A percentile compares a stretch with the other conserved stretches of the same genome.
Conservation (phyloP, 2,329 filamentous ascomycete genomes). For the Sphaerulina vaccinii region DNA sequence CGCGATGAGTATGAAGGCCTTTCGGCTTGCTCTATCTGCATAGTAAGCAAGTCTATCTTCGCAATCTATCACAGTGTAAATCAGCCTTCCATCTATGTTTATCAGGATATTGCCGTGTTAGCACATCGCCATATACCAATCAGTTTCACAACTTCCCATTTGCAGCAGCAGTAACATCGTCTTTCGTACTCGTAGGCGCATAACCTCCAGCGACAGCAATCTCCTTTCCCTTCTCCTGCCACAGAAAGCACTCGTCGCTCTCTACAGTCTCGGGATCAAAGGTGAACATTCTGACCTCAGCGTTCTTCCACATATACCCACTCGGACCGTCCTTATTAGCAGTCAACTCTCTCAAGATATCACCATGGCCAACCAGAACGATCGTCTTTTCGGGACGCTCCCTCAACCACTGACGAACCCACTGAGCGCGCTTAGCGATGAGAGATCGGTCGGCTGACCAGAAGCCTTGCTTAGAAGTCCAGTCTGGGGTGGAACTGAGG, state of each 20-base stretch:
- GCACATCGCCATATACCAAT: not conserved
- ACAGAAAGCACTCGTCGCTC: slow-evolving; percentile 32
- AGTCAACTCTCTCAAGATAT: slow-evolving; percentile 35
- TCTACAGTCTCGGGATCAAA: slow-evolving; percentile 31
- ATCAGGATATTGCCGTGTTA: not conserved
- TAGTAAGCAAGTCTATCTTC: too few relatives aligned
- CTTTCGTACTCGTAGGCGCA: slow-evolving; percentile 32
- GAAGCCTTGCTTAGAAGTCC: slow-evolving; percentile 36
- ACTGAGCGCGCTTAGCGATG: slow-evolving; percentile 30
- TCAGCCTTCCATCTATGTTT: not conserved
- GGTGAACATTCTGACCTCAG: slow-evolving; percentile 31
- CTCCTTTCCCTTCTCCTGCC: slow-evolving; percentile 25
- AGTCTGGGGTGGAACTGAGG: slow-evolving; percentile 33
- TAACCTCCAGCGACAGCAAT: slow-evolving; percentile 37
- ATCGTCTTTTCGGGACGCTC: slow-evolving; percentile 35
- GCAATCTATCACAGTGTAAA: not conserved
- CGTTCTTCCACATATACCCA: slow-evolving; percentile 35
- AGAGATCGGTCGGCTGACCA: slow-evolving; percentile 26
- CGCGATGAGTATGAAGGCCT: too few relatives aligned
- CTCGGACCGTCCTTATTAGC: slow-evolving; percentile 26
- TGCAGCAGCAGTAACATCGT: slow-evolving; percentile 24
- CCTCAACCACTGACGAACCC: slow-evolving; percentile 34
- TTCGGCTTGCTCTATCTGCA: too few relatives aligned
- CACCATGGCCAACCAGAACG: slow-evolving; percentile 37
- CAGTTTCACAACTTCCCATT: slow-evolving; percentile 19